Evolutionary conservation across 2,329 filamentous ascomycete genomes (phyloP), one percentile per base, ranked within the genome.

Genomic region (Neoascochyta sp.): DNA sequence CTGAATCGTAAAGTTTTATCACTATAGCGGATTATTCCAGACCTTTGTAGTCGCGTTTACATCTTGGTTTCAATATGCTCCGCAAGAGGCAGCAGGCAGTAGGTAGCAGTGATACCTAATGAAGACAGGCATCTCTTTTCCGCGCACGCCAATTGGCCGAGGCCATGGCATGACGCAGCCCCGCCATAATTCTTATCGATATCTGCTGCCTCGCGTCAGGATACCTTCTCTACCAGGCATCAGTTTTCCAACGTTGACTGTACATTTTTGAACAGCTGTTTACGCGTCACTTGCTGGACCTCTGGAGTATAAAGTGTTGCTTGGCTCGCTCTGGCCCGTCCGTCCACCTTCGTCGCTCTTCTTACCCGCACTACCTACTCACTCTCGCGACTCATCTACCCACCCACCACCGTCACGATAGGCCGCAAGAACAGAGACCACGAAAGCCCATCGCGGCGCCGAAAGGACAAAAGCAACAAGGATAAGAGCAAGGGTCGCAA

Each of bases 391-490:
- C 24, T 7, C 14, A n/a, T 2, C 3, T 3, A 9, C n/a, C 16
- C 10, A 9, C 9, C 31, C 14, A 11, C 22, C 23, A 30, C 19
- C 23, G 26, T 57, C 60, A 67, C 54, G 47, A 75, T 74, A 74
- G 71, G 70, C 50, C 69, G 71, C 46, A 68, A 69, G 49, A 62
- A 65, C 43, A 68, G 69, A 41, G 48, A 62, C 21, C 63, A 67
- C 50, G 34, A 43, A 59, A 43, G 41, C 50, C 45, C 42, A 57
- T 37, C 46, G 49, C 39, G 39, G 40, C 39, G 47, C 34, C 49
- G 42, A 7, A 44, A 41, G 39, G 32, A 42, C 28, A 50, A 48
- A 30, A 22, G 35, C 41, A 16, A 21, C 57, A 65, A 50, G 59
- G 63, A 43, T 49, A 53, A 29, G 51, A 42, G 41, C n/a, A n/a